Percentiles rank a stretch among this genome's conserved stretches.
phyloP scores from a whole-genome alignment of 495 filamentous ascomycete species.

The Monascus purpureus region DNA sequence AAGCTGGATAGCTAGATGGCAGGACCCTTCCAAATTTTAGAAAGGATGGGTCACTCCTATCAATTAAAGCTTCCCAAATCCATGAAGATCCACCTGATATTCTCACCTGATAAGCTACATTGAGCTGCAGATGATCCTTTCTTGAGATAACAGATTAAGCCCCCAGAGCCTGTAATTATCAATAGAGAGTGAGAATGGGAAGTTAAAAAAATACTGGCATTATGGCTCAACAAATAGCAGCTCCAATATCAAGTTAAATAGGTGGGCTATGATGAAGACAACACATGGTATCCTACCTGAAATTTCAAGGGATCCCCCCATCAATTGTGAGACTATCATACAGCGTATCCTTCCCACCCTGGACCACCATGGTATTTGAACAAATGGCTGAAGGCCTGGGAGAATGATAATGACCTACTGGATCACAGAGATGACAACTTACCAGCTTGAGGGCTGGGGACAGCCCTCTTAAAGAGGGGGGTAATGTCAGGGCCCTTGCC shows the following conservation, averaged over 20 bases:
- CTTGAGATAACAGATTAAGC: neutral
- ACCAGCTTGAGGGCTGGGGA: too few relatives aligned
- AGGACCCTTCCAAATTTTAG: constrained; percentile 1
- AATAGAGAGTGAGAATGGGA: constrained; percentile 1
- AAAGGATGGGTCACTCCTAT: constrained; percentile 1
- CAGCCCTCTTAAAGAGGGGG: too few relatives aligned
- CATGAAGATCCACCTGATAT: constrained; percentile 2
- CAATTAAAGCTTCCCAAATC: constrained; percentile 1
- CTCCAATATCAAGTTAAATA: constrained; percentile 3
- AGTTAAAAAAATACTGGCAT: neutral
- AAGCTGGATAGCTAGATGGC: constrained; percentile 1
- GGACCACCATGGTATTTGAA: constrained; percentile 1
- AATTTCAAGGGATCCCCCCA: too few relatives aligned
- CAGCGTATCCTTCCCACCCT: too few relatives aligned
- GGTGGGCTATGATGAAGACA: constrained; percentile 1
- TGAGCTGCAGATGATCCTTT: constrained; percentile 1
- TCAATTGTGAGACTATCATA: too few relatives aligned
- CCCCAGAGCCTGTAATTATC: constrained; percentile 1
- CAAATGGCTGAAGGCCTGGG: neutral
- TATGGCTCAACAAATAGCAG: constrained; percentile 1
- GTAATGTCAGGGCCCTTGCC: too few relatives aligned
- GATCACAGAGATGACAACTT: too few relatives aligned
- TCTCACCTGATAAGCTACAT: constrained; percentile 1
- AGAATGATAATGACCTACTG: too few relatives aligned
- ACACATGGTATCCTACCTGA: too few relatives aligned